Conservation (phyloP, 176 grass and related monocot species). For the Triticum timopheevii region DNA sequence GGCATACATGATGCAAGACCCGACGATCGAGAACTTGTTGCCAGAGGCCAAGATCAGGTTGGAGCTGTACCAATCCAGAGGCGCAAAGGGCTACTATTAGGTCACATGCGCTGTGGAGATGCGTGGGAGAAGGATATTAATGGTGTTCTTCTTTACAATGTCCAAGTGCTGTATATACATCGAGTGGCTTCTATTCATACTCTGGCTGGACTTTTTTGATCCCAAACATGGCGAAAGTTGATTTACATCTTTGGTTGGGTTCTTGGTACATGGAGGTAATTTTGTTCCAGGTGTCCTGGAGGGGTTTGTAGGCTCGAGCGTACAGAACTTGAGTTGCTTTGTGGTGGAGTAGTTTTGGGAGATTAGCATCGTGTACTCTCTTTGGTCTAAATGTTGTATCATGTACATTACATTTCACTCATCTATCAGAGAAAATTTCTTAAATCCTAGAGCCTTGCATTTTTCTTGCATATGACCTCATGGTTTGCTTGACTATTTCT, state of each 20-base stretch:
- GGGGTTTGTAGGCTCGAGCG: constrained; percentile 34
- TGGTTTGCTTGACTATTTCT: constrained; percentile 19
- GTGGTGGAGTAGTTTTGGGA: constrained; percentile 53
- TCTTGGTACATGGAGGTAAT: constrained; percentile 29
- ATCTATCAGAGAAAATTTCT: constrained; percentile 33
- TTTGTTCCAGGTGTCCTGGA: constrained; percentile 38
- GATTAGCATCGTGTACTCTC: constrained; percentile 50
- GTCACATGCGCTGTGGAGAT: constrained; percentile 32
- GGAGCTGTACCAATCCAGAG: constrained; percentile 92
- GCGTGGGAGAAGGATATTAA: constrained; percentile 34
- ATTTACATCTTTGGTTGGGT: constrained; percentile 40
- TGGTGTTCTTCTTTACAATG: constrained; percentile 45
- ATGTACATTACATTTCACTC: constrained; percentile 50
- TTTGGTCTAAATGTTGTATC: constrained; percentile 43
- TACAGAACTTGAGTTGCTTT: constrained; percentile 45
- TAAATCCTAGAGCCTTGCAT: background rate
- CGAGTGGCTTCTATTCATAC: constrained; percentile 33
- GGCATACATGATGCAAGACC: constrained; percentile 80
- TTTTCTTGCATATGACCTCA: constrained; percentile 9
- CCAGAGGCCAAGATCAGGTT: constrained; percentile 86
- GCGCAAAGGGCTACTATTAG: constrained; percentile 76
- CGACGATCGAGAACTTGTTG: constrained; percentile 59
- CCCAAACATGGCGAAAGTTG: constrained; percentile 27
- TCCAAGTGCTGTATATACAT: constrained; percentile 50
- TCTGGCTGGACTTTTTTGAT: constrained; percentile 41